Percentiles rank a stretch among this genome's conserved stretches.
Conservation (phyloP, 371 early-diverging fungal species). For the Apophysomyces sp. region DNA sequence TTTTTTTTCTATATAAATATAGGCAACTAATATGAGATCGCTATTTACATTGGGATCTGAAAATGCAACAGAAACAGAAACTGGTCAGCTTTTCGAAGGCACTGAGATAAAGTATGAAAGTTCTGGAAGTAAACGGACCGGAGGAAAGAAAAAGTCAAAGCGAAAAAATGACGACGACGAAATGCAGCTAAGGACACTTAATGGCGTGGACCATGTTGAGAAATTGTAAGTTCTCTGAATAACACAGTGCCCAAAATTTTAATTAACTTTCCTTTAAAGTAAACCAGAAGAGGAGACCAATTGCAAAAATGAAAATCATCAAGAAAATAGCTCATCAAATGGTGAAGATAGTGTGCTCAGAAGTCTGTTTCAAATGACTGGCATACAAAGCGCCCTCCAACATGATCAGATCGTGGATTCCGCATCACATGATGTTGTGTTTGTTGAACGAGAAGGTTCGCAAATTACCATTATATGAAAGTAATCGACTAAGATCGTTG, state of each 20-base stretch:
- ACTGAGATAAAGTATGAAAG: conserved; percentile 50
- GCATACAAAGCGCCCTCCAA: conserved; percentile 82
- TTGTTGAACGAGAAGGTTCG: conserved; percentile 76
- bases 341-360: conserved; percentile 60
- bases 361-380: conserved; percentile 77
- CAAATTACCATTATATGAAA: not conserved
- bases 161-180: conserved; percentile 28
- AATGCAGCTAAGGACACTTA: conserved; percentile 37
- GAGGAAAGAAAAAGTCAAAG: conserved; percentile 27
- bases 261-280: conserved; percentile 3
- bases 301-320: conserved; percentile 11
- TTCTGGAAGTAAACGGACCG: conserved; percentile 12
- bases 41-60: conserved; percentile 79
- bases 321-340: conserved; percentile 19
- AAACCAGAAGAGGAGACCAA: conserved; percentile 19
- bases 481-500: not conserved
- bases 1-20: not conserved
- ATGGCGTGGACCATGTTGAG: conserved; percentile 57
- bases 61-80: conserved; percentile 62
- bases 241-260: not conserved
- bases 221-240: conserved; percentile 44
- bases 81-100: conserved; percentile 67
- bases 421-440: conserved; percentile 58
- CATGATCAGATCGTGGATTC: conserved; percentile 87
- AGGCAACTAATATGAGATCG: conserved; percentile 76